Evolutionary conservation across 169 alveolate genomes (phyloP).

Genomic region (Eimeria zaria): DNA sequence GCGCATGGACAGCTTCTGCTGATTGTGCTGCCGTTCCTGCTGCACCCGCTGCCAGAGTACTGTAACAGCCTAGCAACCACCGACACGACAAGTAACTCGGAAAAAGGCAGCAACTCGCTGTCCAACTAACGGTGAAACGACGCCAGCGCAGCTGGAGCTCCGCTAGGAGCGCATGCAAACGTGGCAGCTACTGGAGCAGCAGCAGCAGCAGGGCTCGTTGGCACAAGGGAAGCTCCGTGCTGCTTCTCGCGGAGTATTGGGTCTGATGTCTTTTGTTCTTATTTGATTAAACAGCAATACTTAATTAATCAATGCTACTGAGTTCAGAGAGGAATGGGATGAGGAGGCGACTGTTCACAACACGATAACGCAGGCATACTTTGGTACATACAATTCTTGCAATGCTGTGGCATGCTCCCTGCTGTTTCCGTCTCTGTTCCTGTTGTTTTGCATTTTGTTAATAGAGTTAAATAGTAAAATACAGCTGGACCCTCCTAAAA

Average conservation of each 20-base stretch:
- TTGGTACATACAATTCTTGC: background rate
- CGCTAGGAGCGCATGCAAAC: conserved; percentile 15
- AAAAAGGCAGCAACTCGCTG: background rate
- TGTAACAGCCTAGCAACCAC: background rate
- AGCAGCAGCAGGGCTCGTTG: background rate
- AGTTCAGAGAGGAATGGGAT: background rate
- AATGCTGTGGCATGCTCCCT: background rate
- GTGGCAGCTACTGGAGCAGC: background rate
- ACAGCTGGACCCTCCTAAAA: background rate
- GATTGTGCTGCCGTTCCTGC: conserved; percentile 5
- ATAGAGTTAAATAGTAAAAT: background rate
- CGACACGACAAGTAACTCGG: background rate
- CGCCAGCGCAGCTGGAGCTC: background rate
- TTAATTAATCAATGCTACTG: background rate
- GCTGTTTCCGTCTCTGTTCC: background rate
- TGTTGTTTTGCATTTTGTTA: background rate
- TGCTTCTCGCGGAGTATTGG: background rate
- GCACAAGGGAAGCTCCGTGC: background rate
- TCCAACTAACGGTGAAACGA: background rate
- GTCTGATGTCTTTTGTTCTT: background rate
- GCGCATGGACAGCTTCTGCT: background rate
- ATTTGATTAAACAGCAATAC: background rate
- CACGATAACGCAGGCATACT: background rate
- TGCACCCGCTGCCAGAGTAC: background rate
- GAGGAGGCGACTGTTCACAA: background rate